Conservation (phyloP, 345 rosid species). For the Physaria fendleri region DNA sequence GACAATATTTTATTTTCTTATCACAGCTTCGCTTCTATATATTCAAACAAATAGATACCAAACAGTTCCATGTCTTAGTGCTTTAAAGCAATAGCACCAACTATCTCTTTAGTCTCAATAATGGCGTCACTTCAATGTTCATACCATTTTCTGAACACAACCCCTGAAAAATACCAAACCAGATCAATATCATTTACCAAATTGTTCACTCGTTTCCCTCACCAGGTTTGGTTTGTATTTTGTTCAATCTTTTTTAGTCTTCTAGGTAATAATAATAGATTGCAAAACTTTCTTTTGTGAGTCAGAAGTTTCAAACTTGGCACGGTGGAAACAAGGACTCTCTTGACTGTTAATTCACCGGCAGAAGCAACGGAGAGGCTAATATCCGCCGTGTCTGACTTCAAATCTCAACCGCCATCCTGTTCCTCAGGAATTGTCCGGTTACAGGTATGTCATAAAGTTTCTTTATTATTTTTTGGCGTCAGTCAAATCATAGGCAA, state of each 20-base stretch:
- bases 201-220: slow-evolving; percentile 5
- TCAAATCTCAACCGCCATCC: slow-evolving; percentile 48
- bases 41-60: neutral
- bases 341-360: slow-evolving; percentile 44
- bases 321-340: slow-evolving; percentile 42
- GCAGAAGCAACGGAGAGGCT: slow-evolving; percentile 50
- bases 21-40: too few species aligned
- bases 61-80: neutral
- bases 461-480: neutral
- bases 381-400: slow-evolving; percentile 36
- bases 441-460: slow-evolving; percentile 43
- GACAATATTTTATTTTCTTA: too few species aligned
- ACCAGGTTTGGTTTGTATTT: slow-evolving; percentile 19
- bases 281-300: neutral
- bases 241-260: neutral
- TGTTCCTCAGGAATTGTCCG: slow-evolving; percentile 63
- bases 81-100: neutral
- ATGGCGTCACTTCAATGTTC: slow-evolving; percentile 22
- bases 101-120: neutral
- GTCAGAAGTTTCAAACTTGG: slow-evolving; percentile 49
- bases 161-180: neutral
- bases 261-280: neutral
- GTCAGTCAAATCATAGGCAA: slow-evolving; percentile 6
- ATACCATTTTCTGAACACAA: slow-evolving; percentile 7
- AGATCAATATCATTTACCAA: slow-evolving; percentile 9